Percentiles rank a stretch among this genome's conserved stretches.
phyloP scores from a whole-genome alignment of 768 basidiomycete genomes.

The Leucocoprinus sp. region DNA sequence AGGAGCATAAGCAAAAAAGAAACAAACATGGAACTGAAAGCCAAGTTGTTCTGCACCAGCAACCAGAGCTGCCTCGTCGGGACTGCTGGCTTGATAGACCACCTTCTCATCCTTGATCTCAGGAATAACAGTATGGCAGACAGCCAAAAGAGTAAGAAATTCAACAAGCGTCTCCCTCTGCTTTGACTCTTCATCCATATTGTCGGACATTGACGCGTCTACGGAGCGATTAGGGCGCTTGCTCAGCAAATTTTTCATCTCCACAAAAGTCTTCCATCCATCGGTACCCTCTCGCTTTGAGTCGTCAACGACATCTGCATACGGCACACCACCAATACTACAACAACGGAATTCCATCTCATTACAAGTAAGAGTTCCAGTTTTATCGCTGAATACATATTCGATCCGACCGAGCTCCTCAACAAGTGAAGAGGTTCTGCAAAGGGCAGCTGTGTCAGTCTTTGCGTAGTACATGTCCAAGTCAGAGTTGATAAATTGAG shows the following conservation, averaged over 20 bases:
- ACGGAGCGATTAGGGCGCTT: slow-evolving; percentile 53
- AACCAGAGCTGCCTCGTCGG: slow-evolving; percentile 95
- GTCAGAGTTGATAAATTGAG: slow-evolving; percentile 93
- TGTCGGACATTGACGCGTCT: slow-evolving; percentile 27
- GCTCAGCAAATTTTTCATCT: slow-evolving; percentile 52
- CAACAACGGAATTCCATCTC: slow-evolving; percentile 97
- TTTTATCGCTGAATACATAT: slow-evolving; percentile 93
- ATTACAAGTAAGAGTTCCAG: slow-evolving; percentile 91
- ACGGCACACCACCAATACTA: slow-evolving; percentile 80
- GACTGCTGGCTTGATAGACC: slow-evolving; percentile 92
- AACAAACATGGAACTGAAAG: slow-evolving; percentile 86
- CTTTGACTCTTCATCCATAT: slow-evolving; percentile 29
- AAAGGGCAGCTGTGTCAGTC: slow-evolving; percentile 94
- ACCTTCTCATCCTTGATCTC: slow-evolving; percentile 87
- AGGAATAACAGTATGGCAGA: slow-evolving; percentile 98
- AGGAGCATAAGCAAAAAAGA: not conserved
- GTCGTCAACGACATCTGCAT: slow-evolving; percentile 89
- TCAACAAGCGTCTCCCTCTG: slow-evolving; percentile 48
- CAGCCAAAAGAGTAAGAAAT: slow-evolving; percentile 78
- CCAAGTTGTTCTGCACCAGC: slow-evolving; percentile 88
- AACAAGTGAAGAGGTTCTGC: slow-evolving; percentile 95
- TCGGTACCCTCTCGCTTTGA: slow-evolving; percentile 58
- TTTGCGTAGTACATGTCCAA: slow-evolving; percentile 96
- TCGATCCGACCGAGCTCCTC: slow-evolving; percentile 98
- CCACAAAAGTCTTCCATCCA: slow-evolving; percentile 76